These are phyloP conservation scores for Hondaea fermentalgiana DNA, from an alignment of 108 stramenopile species.

Conservation along the genomic window DNA sequence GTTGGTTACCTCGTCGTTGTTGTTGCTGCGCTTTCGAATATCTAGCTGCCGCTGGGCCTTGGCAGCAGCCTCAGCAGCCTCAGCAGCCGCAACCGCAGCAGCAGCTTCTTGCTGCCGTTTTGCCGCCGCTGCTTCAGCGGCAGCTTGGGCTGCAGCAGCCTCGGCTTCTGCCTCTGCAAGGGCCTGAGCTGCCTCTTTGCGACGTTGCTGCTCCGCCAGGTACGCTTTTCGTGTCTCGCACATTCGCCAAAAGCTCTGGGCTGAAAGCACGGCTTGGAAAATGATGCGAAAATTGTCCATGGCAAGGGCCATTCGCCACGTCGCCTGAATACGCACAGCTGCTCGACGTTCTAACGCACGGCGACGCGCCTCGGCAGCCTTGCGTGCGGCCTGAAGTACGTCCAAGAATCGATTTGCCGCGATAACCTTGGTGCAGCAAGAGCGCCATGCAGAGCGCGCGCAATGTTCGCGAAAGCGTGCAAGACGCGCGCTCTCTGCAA, in stretches of 20 bases:
- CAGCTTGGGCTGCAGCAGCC: too few species aligned
- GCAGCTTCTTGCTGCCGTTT: too few species aligned
- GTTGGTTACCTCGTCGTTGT: too few species aligned
- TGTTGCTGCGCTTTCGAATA: too few species aligned
- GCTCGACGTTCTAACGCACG: background rate
- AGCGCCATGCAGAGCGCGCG: background rate
- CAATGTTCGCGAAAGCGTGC: background rate
- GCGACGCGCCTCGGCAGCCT: background rate
- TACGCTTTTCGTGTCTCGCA: background rate
- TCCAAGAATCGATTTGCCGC: background rate
- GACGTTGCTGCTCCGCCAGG: too few species aligned
- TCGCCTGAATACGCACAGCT: background rate
- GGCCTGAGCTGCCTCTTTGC: too few species aligned
- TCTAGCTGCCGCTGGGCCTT: background rate
- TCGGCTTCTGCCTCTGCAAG: too few species aligned
- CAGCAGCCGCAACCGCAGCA: background rate
- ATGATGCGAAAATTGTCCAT: background rate
- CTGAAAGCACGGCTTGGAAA: background rate
- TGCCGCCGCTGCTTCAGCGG: too few species aligned
- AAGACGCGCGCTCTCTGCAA: background rate
- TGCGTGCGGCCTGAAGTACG: background rate
- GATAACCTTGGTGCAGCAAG: background rate
- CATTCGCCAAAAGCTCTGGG: slow-evolving; percentile 13
- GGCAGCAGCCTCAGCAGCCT: background rate
- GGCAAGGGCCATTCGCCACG: background rate